phyloP scores from a whole-genome alignment of 179 eudicot species.

The Silene noctiflora region DNA sequence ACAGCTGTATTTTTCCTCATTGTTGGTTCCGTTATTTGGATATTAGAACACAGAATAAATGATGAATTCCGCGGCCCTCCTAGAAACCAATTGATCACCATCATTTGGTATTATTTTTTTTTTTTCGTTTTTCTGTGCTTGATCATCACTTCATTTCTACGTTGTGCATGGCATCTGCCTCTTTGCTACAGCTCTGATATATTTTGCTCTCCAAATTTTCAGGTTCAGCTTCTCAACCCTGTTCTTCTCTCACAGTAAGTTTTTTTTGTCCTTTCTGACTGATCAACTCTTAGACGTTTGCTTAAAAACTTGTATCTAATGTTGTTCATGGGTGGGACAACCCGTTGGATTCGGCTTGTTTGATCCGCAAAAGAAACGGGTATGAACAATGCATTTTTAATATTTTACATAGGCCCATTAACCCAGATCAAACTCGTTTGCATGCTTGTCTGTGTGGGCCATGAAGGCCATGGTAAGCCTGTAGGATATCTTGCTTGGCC shows the following conservation, averaged over 20 bases:
- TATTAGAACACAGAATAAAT: constrained; percentile 65
- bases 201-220: constrained; percentile 30
- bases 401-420: no score
- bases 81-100: constrained; percentile 52
- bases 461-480: no score
- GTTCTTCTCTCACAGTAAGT: constrained; percentile 80
- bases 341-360: neutral
- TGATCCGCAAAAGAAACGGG: neutral
- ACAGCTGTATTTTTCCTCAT: constrained; percentile 53
- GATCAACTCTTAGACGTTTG: neutral
- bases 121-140: neutral
- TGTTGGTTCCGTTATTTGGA: constrained; percentile 70
- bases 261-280: constrained; percentile 5
- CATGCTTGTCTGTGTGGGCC: neutral
- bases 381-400: neutral
- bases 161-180: no score
- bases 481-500: no score
- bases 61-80: constrained; percentile 85
- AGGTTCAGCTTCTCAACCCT: constrained; percentile 84
- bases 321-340: neutral
- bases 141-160: neutral
- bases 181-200: constrained; percentile 2
- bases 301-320: neutral
- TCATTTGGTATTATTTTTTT: constrained; percentile 48
- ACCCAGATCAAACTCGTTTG: neutral